These are phyloP conservation scores for Paramecium primaurelia DNA, from an alignment of 73 alveolate species.

Conservation along the genomic window DNA sequence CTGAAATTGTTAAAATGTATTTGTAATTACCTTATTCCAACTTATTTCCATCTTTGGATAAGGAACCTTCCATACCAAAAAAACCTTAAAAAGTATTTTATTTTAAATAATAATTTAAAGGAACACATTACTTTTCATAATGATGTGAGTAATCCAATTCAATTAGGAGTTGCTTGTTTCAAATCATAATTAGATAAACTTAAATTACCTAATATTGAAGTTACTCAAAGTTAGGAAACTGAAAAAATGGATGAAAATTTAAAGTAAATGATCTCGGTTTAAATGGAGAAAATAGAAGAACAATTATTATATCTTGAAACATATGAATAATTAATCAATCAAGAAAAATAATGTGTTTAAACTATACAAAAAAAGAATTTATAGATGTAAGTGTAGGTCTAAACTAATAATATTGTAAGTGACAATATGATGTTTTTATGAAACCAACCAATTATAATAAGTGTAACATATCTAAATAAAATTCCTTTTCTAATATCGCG, in stretches of 20 bases:
- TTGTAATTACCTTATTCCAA: not conserved
- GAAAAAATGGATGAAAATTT: not conserved
- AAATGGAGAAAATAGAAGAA: not conserved
- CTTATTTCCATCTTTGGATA: not conserved
- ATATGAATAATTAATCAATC: not conserved
- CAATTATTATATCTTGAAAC: not conserved
- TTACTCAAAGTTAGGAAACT: not conserved
- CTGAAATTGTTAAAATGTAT: slow-evolving; percentile 22
- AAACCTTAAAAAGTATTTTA: not conserved
- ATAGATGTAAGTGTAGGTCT: not conserved
- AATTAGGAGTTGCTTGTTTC: slow-evolving; percentile 45
- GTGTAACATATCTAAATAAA: not conserved
- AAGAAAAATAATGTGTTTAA: not conserved
- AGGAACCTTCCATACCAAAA: not conserved
- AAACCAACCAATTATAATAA: not conserved
- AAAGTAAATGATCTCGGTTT: not conserved
- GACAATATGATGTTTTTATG: slow-evolving; percentile 15
- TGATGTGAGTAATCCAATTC: slow-evolving; percentile 29
- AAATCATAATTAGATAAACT: not conserved
- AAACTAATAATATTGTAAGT: not conserved
- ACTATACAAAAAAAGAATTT: slow-evolving; percentile 12
- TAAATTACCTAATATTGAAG: not conserved
- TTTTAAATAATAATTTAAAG: not conserved
- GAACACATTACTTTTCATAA: slow-evolving; percentile 28
- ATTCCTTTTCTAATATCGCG: too few relatives aligned